Conservation (phyloP, 305 asterid species). For the Vinca major region DNA sequence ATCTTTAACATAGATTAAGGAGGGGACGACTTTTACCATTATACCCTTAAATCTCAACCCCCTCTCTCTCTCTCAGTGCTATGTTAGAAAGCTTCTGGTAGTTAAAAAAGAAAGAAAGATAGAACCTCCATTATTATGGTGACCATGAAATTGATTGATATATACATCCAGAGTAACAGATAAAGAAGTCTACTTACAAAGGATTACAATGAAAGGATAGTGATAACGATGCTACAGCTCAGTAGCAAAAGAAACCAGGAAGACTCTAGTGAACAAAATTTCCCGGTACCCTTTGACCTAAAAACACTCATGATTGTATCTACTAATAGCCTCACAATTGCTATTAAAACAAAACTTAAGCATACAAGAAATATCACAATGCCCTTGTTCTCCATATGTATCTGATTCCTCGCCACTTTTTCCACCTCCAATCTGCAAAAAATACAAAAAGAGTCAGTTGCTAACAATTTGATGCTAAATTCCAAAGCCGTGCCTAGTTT, state of each 20-base stretch:
- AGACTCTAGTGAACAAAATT: conserved; percentile 55
- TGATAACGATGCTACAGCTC: conserved; percentile 41
- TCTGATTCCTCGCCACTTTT: conserved; percentile 44
- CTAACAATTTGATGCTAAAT: not conserved
- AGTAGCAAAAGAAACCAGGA: conserved; percentile 68
- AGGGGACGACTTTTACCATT: too few relatives aligned
- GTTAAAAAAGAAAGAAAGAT: not conserved
- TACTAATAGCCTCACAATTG: conserved; percentile 35
- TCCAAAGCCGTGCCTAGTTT: not conserved
- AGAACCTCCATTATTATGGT: not conserved
- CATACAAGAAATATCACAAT: conserved; percentile 55
- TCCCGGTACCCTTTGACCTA: conserved; percentile 45
- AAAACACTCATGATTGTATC: conserved; percentile 32
- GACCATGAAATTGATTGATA: not conserved
- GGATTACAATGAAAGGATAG: conserved; percentile 51
- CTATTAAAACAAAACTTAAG: conserved; percentile 46
- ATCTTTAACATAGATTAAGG: too few relatives aligned
- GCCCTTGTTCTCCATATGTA: conserved; percentile 78
- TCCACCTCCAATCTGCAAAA: conserved; percentile 70
- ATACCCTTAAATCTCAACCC: too few relatives aligned
- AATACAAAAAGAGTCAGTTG: conserved; percentile 5
- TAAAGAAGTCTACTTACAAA: conserved; percentile 6
- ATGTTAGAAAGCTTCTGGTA: not conserved
- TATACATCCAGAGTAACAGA: not conserved
- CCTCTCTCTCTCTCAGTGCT: too few relatives aligned